A percentile compares a stretch with the other conserved stretches of the same genome.
These are phyloP conservation scores for Backusella tarrabulga DNA, from an alignment of 192 early-diverging fungal genomes.

Conservation along the genomic window DNA sequence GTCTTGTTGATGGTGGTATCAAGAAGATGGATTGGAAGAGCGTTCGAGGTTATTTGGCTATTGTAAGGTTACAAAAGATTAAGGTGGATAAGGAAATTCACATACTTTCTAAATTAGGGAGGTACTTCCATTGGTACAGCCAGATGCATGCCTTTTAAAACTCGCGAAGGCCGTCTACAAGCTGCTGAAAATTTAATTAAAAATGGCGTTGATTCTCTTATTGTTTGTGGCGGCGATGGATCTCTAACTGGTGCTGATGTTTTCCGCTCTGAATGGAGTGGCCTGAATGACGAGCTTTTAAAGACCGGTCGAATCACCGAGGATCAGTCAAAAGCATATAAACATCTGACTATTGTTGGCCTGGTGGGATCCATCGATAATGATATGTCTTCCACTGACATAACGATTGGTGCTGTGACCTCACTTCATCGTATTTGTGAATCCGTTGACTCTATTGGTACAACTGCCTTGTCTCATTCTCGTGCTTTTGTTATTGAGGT, in stretches of 20 bases:
- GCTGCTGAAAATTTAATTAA: conserved; percentile 87
- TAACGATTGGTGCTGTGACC: conserved; percentile 94
- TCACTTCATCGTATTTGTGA: conserved; percentile 96
- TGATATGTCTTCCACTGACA: conserved; percentile 87
- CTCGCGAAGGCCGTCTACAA: conserved; percentile 79
- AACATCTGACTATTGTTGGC: conserved; percentile 89
- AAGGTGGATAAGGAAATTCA: background rate
- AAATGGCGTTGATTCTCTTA: conserved; percentile 90
- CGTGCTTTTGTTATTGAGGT: conserved; percentile 98
- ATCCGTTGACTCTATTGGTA: conserved; percentile 85
- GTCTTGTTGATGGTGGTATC: conserved; percentile 94
- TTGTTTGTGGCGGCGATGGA: conserved; percentile 96
- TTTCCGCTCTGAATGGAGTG: conserved; percentile 89
- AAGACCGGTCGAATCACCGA: conserved; percentile 45
- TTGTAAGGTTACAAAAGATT: conserved; percentile 35
- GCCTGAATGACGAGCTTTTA: conserved; percentile 74
- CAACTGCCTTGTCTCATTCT: conserved; percentile 91
- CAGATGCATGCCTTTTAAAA: conserved; percentile 83
- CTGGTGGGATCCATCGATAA: conserved; percentile 98
- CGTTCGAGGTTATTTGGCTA: conserved; percentile 81
- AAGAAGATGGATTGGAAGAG: conserved; percentile 82
- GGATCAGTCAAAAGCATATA: conserved; percentile 58
- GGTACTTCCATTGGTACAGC: conserved; percentile 96
- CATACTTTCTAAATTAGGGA: conserved; percentile 46
- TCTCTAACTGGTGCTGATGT: conserved; percentile 93